Evolutionary conservation across 805 yeast species (phyloP), one percentile per base, ranked within the genome.

Genomic region (Metschnikowia koreensis): DNA sequence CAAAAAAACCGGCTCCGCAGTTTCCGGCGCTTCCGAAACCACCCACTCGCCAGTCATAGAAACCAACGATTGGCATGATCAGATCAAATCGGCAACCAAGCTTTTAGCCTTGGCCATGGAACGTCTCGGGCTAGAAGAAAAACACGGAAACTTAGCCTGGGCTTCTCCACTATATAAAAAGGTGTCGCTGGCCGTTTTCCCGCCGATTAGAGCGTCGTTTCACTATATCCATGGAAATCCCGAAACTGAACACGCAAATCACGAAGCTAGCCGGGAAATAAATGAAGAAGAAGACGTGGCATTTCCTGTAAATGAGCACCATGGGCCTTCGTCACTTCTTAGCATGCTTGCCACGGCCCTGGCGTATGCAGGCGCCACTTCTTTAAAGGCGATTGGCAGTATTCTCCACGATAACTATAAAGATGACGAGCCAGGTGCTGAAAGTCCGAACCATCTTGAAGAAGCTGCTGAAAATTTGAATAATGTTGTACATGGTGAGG

Each of bases 251-350:
- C 27, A 16, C 22, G 22, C 39, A 17, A 28, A 17, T 8, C 46
- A 17, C n/a, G 42, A 16, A 15, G 28, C 16, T 2, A 31, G 10
- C 9, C 38, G 16, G 13, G 53, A 41, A n/a, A 9, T 27, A 16
- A 36, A 29, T 26, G 71, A 65, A 5, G 74, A 68, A 8, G 57
- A 58, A 7, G 76, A 71, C 48, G 56, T 60, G 16, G 75, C 74
- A 1, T 45, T 40, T 7, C 62, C 69, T 1, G 53, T 60, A 1
- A 64, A 60, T 9, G 67, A 61, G 10, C 53, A 56, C 46, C 56
- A 56, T 17, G 63, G 67, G 9, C 66, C 60, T 42, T 62, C 61
- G 42, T 64, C 65, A 41, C 60, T 71, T 26, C 49, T 69, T 29
- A 62, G 64, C 53, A 54, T 69, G 43, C 51, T 73, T 6, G 61